Base-by-base conservation (phyloP, 208 protist species). In the Acanthamoeba healyi region DNA sequence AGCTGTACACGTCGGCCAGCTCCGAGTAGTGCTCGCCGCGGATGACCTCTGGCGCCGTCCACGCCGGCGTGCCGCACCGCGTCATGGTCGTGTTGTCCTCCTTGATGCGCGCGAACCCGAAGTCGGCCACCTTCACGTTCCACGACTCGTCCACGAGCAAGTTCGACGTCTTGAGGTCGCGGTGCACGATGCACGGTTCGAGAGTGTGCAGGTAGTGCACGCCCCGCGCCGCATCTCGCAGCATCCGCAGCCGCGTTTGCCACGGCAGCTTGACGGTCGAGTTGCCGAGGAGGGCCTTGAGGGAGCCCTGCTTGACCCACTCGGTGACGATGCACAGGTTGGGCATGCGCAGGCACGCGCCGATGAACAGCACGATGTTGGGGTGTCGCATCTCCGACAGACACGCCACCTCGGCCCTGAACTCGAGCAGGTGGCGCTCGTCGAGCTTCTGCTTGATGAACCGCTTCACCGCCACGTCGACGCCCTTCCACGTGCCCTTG, bases 401-500 rank as follows among this genome's bases (percentile, higher is more conserved):
- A 6, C 22, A 74, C 38, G 49, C 86, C 38, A 54, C 63, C 56
- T 92, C 86, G 24, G 49, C 58, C 38, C 58, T 26, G 63, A 92
- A 92, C 36, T 92, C 58, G 14, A 72, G 56, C 86, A 92, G 36
- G 86, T 32, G 36, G 5, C 42, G 36, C 42, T 92, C 86, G 63
- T 92, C 86, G 6, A 92, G 63, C 56, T 32, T 51, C 86, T 92
- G 86, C 86, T 40, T 42, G 86, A 74, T 92, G 86, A 92, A 72
- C 86, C 58, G 49, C 56, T 92, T 92, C 40, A 92, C 86, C 0
- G 86, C 86, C 56, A 92, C 86, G 38, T 92, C 86, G 38, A 92
- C 42, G 51, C 86, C 86, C 63, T 72, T 65, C 56, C 86, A 92
- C 26, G 49, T 34, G 54, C 29, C 86, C 86, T 72, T 65, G 86